These are phyloP conservation scores for Alternaria dauci DNA, from an alignment of 2,329 filamentous ascomycete species.

Conservation along the genomic window DNA sequence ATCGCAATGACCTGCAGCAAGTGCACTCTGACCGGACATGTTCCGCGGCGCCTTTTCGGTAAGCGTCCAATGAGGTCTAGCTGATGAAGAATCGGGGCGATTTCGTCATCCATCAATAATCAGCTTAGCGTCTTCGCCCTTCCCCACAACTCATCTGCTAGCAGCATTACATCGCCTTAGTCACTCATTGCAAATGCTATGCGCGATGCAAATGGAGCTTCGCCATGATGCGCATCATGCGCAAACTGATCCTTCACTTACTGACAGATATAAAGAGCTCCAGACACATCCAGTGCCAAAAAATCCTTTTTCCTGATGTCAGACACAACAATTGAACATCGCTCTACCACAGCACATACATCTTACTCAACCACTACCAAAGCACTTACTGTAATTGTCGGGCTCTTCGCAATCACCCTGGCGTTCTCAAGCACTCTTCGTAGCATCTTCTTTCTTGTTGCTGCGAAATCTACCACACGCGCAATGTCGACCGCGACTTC, in stretches of 20 bases:
- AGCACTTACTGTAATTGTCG: slow-evolving; percentile 40
- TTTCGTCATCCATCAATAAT: slow-evolving; percentile 47
- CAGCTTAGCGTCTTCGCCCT: slow-evolving; percentile 13
- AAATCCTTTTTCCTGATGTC: slow-evolving; percentile 37
- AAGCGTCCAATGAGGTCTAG: slow-evolving; percentile 35
- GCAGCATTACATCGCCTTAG: slow-evolving; percentile 34
- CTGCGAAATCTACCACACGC: slow-evolving; percentile 44
- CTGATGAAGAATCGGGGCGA: slow-evolving; percentile 22
- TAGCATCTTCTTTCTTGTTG: slow-evolving; percentile 45
- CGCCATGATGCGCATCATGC: slow-evolving; percentile 33
- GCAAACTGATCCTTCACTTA: slow-evolving; percentile 28
- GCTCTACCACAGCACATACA: slow-evolving; percentile 21
- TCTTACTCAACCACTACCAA: slow-evolving; percentile 34
- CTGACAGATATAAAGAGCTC: slow-evolving; percentile 41
- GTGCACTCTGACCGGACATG: neutral
- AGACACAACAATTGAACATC: slow-evolving; percentile 34
- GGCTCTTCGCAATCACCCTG: slow-evolving; percentile 55
- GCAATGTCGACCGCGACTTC: slow-evolving; percentile 51
- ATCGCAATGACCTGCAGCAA: neutral
- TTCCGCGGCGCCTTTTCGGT: slow-evolving; percentile 17
- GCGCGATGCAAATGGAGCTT: slow-evolving; percentile 31
- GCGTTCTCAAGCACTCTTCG: slow-evolving; percentile 55
- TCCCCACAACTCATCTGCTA: slow-evolving; percentile 7
- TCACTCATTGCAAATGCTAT: slow-evolving; percentile 47
- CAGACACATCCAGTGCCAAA: slow-evolving; percentile 14